phyloP scores from a whole-genome alignment of 768 basidiomycete genomes.

The Zangia roseola region DNA sequence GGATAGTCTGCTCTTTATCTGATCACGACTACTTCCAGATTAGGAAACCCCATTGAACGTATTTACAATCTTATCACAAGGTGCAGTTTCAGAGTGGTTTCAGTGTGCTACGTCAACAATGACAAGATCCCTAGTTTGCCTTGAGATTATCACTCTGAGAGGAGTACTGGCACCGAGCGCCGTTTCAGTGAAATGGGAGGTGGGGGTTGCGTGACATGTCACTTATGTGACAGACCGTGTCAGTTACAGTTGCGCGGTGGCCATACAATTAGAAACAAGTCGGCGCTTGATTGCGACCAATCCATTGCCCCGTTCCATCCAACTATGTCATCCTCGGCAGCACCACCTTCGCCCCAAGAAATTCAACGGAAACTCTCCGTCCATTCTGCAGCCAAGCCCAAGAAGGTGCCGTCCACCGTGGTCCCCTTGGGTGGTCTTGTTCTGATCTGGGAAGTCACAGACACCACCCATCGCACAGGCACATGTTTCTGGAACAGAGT shows the following conservation, averaged over 20 bases:
- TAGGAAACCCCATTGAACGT: not conserved
- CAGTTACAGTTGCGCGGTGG: conserved; percentile 5
- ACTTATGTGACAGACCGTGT: conserved; percentile 23
- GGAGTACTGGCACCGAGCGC: conserved; percentile 8
- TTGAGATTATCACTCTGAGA: too few species aligned
- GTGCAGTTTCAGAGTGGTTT: conserved; percentile 3
- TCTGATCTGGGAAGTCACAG: conserved; percentile 22
- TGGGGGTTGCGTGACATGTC: conserved; percentile 19
- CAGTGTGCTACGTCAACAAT: too few species aligned
- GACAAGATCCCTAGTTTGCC: too few species aligned
- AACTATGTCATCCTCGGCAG: conserved; percentile 29
- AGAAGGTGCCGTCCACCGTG: conserved; percentile 38
- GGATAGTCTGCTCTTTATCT: conserved; percentile 11
- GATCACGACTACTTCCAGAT: conserved; percentile 5
- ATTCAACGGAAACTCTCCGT: conserved; percentile 83
- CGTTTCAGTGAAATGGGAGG: conserved; percentile 3
- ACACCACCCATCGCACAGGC: conserved; percentile 30
- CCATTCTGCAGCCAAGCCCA: conserved; percentile 56
- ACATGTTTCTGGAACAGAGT: conserved; percentile 72
- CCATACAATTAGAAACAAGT: conserved; percentile 4
- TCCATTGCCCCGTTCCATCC: conserved; percentile 5
- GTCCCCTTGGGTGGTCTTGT: not conserved
- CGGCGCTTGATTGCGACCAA: conserved; percentile 17
- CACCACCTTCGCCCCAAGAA: conserved; percentile 79
- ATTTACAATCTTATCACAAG: conserved; percentile 8